Percentiles rank a stretch among this genome's conserved stretches.
phyloP scores from a whole-genome alignment of 2,329 filamentous ascomycete genomes.

The Dothideomycetes sp. region DNA sequence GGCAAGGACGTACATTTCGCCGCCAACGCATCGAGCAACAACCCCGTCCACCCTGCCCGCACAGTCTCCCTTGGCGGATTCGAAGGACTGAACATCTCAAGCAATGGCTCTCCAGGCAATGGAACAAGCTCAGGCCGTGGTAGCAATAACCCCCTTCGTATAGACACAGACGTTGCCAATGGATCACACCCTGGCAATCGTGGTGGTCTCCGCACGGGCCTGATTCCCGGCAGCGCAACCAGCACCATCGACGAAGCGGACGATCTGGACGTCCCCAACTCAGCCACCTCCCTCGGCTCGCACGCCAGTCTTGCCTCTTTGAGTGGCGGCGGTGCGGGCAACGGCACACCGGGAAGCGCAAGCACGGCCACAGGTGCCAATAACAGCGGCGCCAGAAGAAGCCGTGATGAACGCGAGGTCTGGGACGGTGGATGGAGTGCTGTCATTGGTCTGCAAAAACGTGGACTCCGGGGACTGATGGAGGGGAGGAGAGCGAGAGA shows the following conservation, averaged over 20 bases:
- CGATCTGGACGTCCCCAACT: constrained; percentile 20
- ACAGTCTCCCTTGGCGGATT: constrained; percentile 37
- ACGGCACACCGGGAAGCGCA: no score
- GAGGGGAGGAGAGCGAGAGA: constrained; percentile 81
- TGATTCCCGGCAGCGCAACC: no score
- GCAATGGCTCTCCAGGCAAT: constrained; percentile 8
- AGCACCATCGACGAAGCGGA: constrained; percentile 25
- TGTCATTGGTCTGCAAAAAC: constrained; percentile 90
- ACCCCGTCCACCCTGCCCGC: constrained; percentile 26
- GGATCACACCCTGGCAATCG: no score
- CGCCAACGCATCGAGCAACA: constrained; percentile 15
- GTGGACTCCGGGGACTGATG: constrained; percentile 85
- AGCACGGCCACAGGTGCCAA: no score
- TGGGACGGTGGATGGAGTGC: constrained; percentile 77
- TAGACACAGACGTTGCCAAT: constrained; percentile 39
- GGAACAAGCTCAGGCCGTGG: constrained; percentile 18
- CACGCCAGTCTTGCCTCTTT: constrained; percentile 17
- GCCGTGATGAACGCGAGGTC: constrained; percentile 47
- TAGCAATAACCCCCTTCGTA: constrained; percentile 26
- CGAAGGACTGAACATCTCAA: constrained; percentile 18
- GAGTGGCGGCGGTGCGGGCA: no score
- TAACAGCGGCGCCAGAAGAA: constrained; percentile 25
- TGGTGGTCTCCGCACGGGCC: no score
- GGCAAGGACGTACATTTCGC: constrained; percentile 68
- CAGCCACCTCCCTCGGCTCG: constrained; percentile 19